Evolutionary conservation across 345 rosid species (phyloP).

Genomic region (Microcos paniculata): DNA sequence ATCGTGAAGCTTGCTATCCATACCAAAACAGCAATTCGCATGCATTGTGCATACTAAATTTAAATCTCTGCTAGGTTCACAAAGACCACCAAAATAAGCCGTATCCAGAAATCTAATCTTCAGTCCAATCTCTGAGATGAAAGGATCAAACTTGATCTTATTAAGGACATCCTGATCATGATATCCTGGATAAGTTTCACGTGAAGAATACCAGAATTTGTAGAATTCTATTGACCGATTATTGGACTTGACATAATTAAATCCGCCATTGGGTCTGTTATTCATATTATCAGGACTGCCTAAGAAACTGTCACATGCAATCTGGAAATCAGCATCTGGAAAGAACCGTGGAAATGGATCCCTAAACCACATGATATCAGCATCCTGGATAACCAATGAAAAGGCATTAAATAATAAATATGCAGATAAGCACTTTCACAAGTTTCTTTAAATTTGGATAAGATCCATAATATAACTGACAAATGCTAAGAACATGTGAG

Average conservation of each 20-base stretch:
- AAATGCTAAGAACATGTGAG: not conserved
- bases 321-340: constrained; percentile 67
- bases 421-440: not conserved
- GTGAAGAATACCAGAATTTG: constrained; percentile 66
- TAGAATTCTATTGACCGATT: constrained; percentile 52
- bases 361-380: constrained; percentile 78
- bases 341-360: constrained; percentile 69
- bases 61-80: constrained; percentile 54
- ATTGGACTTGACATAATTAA: constrained; percentile 60
- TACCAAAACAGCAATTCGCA: constrained; percentile 78
- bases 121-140: constrained; percentile 34
- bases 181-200: constrained; percentile 36
- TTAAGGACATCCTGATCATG: constrained; percentile 88
- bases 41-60: constrained; percentile 75
- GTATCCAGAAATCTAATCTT: constrained; percentile 64
- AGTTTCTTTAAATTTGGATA: not conserved
- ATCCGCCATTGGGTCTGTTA: constrained; percentile 72
- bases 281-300: constrained; percentile 41
- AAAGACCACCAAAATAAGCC: constrained; percentile 68
- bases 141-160: constrained; percentile 46
- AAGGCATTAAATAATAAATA: constrained; percentile 25
- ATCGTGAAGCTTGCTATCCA: constrained; percentile 57
- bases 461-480: constrained; percentile 2
- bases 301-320: constrained; percentile 61
- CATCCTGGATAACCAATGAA: constrained; percentile 47